phyloP scores from a whole-genome alignment of 257 asterid genomes.

The Solanum paucissectum region DNA sequence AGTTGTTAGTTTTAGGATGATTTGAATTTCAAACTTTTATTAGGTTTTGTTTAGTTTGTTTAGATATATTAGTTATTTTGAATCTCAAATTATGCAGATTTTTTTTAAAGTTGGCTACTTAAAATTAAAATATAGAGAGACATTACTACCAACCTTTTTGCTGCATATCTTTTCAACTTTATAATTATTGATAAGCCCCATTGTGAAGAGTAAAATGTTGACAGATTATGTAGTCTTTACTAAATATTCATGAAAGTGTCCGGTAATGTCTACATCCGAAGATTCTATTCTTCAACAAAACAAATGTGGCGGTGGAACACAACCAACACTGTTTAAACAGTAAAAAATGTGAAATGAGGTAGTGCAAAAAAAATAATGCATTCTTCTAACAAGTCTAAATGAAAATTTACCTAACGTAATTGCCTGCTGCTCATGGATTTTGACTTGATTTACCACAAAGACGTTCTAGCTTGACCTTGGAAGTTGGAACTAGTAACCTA shows the following conservation, averaged over 20 bases:
- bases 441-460: background rate
- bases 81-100: too few relatives aligned
- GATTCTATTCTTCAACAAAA: background rate
- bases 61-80: too few relatives aligned
- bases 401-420: background rate
- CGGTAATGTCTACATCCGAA: background rate
- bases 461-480: background rate
- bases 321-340: background rate
- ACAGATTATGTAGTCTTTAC: too few relatives aligned
- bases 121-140: too few relatives aligned
- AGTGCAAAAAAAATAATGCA: background rate
- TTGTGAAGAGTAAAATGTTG: too few relatives aligned
- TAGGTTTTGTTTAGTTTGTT: too few relatives aligned
- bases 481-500: background rate
- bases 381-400: background rate
- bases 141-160: too few relatives aligned
- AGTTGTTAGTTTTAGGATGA: too few relatives aligned
- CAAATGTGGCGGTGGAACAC: background rate
- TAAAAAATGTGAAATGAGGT: background rate
- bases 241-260: background rate
- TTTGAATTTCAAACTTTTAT: too few relatives aligned
- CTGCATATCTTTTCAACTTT: too few relatives aligned
- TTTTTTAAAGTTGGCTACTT: too few relatives aligned
- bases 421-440: background rate
- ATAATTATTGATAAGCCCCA: too few relatives aligned